These are phyloP conservation scores for Camellia oleifera DNA, from an alignment of 179 eudicot genomes.

Conservation along the genomic window DNA sequence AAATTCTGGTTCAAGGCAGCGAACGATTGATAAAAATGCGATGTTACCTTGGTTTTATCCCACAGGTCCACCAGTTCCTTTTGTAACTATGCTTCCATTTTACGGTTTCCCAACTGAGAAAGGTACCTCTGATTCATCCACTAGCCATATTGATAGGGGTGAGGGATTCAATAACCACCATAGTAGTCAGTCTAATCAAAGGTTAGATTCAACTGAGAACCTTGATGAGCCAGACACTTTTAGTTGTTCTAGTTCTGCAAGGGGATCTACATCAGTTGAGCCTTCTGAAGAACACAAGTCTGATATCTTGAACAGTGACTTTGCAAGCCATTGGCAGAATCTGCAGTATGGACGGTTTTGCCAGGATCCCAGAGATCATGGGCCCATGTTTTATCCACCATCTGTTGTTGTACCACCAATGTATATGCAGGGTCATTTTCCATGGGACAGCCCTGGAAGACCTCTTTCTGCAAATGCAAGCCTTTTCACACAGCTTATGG, in stretches of 20 bases:
- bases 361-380: slow-evolving; percentile 35
- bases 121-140: slow-evolving; percentile 26
- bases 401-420: slow-evolving; percentile 35
- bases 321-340: slow-evolving; percentile 53
- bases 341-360: slow-evolving; percentile 57
- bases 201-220: slow-evolving; percentile 24
- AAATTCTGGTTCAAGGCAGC: slow-evolving; percentile 34
- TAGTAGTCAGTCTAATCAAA: slow-evolving; percentile 19
- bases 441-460: slow-evolving; percentile 30
- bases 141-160: slow-evolving; percentile 14
- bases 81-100: slow-evolving; percentile 41
- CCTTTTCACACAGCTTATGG: slow-evolving; percentile 25
- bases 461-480: slow-evolving; percentile 29
- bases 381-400: slow-evolving; percentile 31
- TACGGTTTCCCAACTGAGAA: slow-evolving; percentile 30
- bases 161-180: slow-evolving; percentile 6
- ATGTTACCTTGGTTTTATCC: slow-evolving; percentile 41
- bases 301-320: slow-evolving; percentile 55
- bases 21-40: slow-evolving; percentile 30
- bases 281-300: slow-evolving; percentile 29
- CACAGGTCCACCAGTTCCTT: slow-evolving; percentile 49
- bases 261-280: slow-evolving; percentile 21
- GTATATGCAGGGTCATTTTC: slow-evolving; percentile 36
- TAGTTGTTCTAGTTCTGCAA: slow-evolving; percentile 17
- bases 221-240: slow-evolving; percentile 23